Conservation (phyloP, 257 asterid genomes). For the Capsicum chinense region DNA sequence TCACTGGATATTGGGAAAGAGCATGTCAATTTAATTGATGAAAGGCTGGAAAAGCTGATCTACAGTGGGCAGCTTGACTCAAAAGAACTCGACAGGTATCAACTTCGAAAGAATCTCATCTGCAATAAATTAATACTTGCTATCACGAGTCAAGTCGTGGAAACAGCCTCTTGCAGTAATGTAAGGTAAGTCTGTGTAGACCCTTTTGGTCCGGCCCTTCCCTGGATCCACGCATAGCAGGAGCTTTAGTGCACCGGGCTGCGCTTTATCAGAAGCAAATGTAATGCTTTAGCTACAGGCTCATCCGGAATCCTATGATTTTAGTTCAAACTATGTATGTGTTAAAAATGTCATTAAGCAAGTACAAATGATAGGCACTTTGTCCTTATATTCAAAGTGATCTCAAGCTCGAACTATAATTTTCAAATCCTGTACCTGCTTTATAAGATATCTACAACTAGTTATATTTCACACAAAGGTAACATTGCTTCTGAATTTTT, state of each 20-base stretch:
- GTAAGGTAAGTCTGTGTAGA: too few species aligned
- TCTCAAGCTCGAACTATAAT: background rate
- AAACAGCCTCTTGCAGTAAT: too few species aligned
- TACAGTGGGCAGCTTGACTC: conserved; percentile 96
- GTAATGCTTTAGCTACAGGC: background rate
- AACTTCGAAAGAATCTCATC: background rate
- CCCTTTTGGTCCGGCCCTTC: too few species aligned
- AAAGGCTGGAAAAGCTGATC: conserved; percentile 82
- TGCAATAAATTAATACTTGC: background rate
- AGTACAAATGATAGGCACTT: background rate
- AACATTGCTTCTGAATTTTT: background rate
- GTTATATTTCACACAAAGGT: background rate
- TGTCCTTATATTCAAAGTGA: too few species aligned
- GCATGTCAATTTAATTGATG: conserved; percentile 85
- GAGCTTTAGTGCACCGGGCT: too few species aligned
- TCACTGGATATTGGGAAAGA: conserved; percentile 96
- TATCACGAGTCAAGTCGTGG: background rate
- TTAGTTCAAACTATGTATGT: background rate
- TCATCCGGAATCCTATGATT: too few species aligned
- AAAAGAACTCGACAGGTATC: conserved; percentile 90
- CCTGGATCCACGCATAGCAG: too few species aligned
- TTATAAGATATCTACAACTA: background rate
- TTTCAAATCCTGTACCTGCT: background rate
- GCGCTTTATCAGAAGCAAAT: background rate
- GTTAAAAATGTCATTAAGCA: background rate